Conservation (phyloP, 805 yeast species). For the Yamadazyma tumulicola region DNA sequence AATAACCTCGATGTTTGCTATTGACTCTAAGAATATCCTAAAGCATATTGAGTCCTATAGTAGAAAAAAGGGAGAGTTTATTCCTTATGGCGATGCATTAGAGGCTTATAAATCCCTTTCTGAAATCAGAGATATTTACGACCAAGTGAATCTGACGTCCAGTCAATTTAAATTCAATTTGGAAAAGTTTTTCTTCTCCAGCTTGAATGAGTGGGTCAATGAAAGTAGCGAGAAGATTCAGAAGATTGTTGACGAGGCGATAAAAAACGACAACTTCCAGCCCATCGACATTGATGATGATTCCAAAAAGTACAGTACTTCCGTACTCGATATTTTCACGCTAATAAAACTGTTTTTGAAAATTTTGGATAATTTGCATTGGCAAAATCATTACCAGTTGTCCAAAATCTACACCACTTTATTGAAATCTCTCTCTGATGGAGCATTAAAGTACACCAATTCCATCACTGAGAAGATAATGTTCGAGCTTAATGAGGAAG, state of each 20-base stretch:
- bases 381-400: slow-evolving; percentile 63
- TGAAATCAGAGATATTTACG: slow-evolving; percentile 50
- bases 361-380: slow-evolving; percentile 56
- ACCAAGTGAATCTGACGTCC: slow-evolving; percentile 42
- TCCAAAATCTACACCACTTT: slow-evolving; percentile 60
- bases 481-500: slow-evolving; percentile 40
- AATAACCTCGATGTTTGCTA: slow-evolving; percentile 49
- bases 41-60: slow-evolving; percentile 45
- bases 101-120: slow-evolving; percentile 52
- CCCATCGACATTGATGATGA: slow-evolving; percentile 45
- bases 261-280: slow-evolving; percentile 55
- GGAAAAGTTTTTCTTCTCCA: slow-evolving; percentile 51
- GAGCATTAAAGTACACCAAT: slow-evolving; percentile 50
- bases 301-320: slow-evolving; percentile 48
- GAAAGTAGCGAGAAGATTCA: slow-evolving; percentile 46
- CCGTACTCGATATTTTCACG: slow-evolving; percentile 65
- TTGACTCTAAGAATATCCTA: slow-evolving; percentile 51
- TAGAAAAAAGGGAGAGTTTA: slow-evolving; percentile 24
- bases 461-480: slow-evolving; percentile 34
- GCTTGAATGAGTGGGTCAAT: slow-evolving; percentile 34
- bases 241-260: slow-evolving; percentile 50
- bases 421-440: slow-evolving; percentile 60
- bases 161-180: slow-evolving; percentile 48
- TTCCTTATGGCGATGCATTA: slow-evolving; percentile 54
- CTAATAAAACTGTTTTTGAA: slow-evolving; percentile 55